Evolutionary conservation across 2,329 filamentous ascomycete species (phyloP).

Genomic region (Escovopsis sp.): DNA sequence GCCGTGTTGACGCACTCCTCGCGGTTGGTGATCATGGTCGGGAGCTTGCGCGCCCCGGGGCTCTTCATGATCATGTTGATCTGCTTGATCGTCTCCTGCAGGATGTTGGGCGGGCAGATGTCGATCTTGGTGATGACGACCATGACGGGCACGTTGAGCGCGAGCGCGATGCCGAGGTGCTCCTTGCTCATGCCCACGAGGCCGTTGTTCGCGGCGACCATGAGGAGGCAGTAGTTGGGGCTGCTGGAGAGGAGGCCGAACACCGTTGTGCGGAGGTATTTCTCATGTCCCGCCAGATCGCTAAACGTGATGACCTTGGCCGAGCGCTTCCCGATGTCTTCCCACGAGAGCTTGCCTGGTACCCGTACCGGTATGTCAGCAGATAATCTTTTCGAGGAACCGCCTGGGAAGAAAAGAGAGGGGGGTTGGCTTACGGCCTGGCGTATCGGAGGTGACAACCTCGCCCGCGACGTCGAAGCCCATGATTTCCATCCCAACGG

Average conservation of each 20-base stretch:
- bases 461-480: slow-evolving; percentile 82
- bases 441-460: slow-evolving; percentile 65
- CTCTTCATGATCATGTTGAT: slow-evolving; percentile 88
- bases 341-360: slow-evolving; percentile 64
- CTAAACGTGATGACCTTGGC: slow-evolving; percentile 96
- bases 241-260: slow-evolving; percentile 89
- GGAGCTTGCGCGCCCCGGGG: slow-evolving; percentile 85
- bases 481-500: slow-evolving; percentile 98
- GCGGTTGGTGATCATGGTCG: slow-evolving; percentile 82
- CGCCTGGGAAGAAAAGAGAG: background rate
- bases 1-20: slow-evolving; percentile 92
- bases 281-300: slow-evolving; percentile 88
- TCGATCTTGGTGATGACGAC: slow-evolving; percentile 97
- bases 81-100: slow-evolving; percentile 85
- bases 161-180: slow-evolving; percentile 85
- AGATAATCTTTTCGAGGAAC: too few species aligned
- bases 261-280: slow-evolving; percentile 88
- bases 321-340: slow-evolving; percentile 89
- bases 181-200: slow-evolving; percentile 97
- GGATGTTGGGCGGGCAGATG: slow-evolving; percentile 89
- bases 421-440: slow-evolving; percentile 50
- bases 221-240: slow-evolving; percentile 92
- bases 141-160: slow-evolving; percentile 94
- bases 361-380: background rate
- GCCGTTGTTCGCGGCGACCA: slow-evolving; percentile 97